Evolutionary conservation across 2,329 filamentous ascomycete genomes (phyloP).

Genomic region (Apiospora hydei): DNA sequence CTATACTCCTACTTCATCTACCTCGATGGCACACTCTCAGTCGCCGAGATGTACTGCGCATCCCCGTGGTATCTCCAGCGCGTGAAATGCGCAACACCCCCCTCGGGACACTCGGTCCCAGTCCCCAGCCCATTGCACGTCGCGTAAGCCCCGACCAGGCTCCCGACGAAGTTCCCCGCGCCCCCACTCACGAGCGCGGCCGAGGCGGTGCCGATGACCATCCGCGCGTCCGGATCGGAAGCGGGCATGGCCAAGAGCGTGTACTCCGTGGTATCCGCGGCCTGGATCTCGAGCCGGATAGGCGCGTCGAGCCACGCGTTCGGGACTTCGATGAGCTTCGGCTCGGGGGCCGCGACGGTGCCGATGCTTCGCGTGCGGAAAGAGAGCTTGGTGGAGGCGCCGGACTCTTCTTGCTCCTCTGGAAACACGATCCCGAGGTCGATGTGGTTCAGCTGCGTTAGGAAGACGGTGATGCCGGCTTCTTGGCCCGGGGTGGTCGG

Average conservation of each 20-base stretch:
- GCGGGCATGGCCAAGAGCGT: slow-evolving; percentile 38
- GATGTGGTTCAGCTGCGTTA: slow-evolving; percentile 39
- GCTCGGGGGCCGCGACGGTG: slow-evolving; percentile 30
- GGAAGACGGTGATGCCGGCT: slow-evolving; percentile 39
- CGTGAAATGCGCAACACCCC: slow-evolving; percentile 40
- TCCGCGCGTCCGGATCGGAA: slow-evolving; percentile 27
- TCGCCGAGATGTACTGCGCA: slow-evolving; percentile 37
- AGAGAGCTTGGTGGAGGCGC: slow-evolving; percentile 28
- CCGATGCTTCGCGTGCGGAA: slow-evolving; percentile 40
- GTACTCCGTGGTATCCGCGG: slow-evolving; percentile 41
- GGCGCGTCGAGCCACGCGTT: slow-evolving; percentile 33
- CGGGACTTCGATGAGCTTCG: slow-evolving; percentile 35
- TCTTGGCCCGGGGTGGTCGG: slow-evolving; percentile 34
- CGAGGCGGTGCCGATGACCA: slow-evolving; percentile 39
- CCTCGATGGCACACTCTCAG: slow-evolving; percentile 29
- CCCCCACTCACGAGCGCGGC: slow-evolving; percentile 43
- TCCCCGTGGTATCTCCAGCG: slow-evolving; percentile 37
- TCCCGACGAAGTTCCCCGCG: slow-evolving; percentile 43
- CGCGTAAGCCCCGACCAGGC: slow-evolving; percentile 44
- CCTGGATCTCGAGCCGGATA: slow-evolving; percentile 41
- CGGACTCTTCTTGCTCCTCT: slow-evolving; percentile 12
- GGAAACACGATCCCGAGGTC: slow-evolving; percentile 36
- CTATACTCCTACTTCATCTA: too few relatives aligned
- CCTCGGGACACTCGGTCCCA: slow-evolving; percentile 34
- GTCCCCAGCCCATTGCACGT: slow-evolving; percentile 46